These are phyloP conservation scores for Parastagonospora avenae DNA, from an alignment of 2,329 filamentous ascomycete genomes.

Conservation along the genomic window DNA sequence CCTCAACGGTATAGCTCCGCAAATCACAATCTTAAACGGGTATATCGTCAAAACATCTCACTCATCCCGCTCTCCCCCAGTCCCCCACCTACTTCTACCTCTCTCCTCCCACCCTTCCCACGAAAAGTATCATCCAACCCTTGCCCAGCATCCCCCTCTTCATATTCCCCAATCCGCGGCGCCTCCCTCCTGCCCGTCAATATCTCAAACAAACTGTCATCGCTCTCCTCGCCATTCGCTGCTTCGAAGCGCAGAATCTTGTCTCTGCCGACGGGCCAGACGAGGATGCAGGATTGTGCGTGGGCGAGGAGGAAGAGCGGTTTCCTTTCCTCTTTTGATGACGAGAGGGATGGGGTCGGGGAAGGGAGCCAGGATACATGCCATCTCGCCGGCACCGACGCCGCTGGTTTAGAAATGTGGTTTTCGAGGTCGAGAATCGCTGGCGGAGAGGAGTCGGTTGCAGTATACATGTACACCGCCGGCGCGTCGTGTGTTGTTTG, in stretches of 20 bases:
- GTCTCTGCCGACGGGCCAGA: slow-evolving; percentile 51
- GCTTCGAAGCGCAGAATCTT: slow-evolving; percentile 37
- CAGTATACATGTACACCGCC: slow-evolving; percentile 48
- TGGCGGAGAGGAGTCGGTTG: slow-evolving; percentile 25
- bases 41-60: slow-evolving; percentile 40
- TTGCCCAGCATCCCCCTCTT: slow-evolving; percentile 26
- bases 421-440: slow-evolving; percentile 29
- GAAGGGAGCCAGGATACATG: slow-evolving; percentile 36
- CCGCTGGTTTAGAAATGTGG: slow-evolving; percentile 30
- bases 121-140: slow-evolving; percentile 54
- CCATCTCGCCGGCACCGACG: slow-evolving; percentile 25
- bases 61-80: slow-evolving; percentile 42
- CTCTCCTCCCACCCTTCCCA: slow-evolving; percentile 30
- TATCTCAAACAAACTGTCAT: slow-evolving; percentile 56
- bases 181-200: slow-evolving; percentile 53
- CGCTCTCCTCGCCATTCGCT: slow-evolving; percentile 44
- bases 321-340: slow-evolving; percentile 30
- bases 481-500: slow-evolving; percentile 50
- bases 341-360: not conserved
- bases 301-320: slow-evolving; percentile 45
- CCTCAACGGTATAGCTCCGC: not conserved
- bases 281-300: slow-evolving; percentile 44
- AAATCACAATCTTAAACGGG: not conserved
- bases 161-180: no score
- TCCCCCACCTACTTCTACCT: slow-evolving; percentile 6